A percentile compares a stretch with the other conserved stretches of the same genome.
Evolutionary conservation across 2,329 filamentous ascomycete genomes (phyloP).

Genomic region (Pleoardoris graminearum): DNA sequence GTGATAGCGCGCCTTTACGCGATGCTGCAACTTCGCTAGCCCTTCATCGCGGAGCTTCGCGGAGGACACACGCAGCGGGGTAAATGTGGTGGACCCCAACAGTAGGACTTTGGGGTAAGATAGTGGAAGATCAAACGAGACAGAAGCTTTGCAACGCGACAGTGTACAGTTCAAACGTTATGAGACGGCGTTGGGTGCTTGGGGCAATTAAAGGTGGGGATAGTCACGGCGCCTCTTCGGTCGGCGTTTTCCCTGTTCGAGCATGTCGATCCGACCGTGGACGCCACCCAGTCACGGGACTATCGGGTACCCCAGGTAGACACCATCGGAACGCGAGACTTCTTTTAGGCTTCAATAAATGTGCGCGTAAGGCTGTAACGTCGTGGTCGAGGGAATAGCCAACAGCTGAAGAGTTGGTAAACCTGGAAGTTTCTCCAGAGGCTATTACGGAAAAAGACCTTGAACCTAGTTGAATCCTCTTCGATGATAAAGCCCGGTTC

Average conservation of each 20-base stretch:
- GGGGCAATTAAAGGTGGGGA: constrained; percentile 31
- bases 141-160: constrained; percentile 4
- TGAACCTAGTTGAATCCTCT: too few relatives aligned
- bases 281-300: constrained; percentile 8
- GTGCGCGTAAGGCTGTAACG: too few relatives aligned
- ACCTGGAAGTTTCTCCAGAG: too few relatives aligned
- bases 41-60: not conserved
- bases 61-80: constrained; percentile 4
- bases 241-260: constrained; percentile 20
- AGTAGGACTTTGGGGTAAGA: not conserved
- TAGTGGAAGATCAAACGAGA: not conserved
- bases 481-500: too few relatives aligned
- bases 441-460: too few relatives aligned
- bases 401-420: too few relatives aligned
- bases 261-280: constrained; percentile 10
- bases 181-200: constrained; percentile 30
- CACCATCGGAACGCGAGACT: constrained; percentile 3
- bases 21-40: constrained; percentile 4
- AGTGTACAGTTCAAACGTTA: not conserved
- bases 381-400: too few relatives aligned
- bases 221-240: constrained; percentile 28
- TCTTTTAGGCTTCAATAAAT: too few relatives aligned
- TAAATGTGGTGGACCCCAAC: constrained; percentile 4
- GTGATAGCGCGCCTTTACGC: constrained; percentile 19
- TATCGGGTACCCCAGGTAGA: constrained; percentile 4